Conservation (phyloP, 2,329 filamentous ascomycete species). For the Cytospora schulzeri region DNA sequence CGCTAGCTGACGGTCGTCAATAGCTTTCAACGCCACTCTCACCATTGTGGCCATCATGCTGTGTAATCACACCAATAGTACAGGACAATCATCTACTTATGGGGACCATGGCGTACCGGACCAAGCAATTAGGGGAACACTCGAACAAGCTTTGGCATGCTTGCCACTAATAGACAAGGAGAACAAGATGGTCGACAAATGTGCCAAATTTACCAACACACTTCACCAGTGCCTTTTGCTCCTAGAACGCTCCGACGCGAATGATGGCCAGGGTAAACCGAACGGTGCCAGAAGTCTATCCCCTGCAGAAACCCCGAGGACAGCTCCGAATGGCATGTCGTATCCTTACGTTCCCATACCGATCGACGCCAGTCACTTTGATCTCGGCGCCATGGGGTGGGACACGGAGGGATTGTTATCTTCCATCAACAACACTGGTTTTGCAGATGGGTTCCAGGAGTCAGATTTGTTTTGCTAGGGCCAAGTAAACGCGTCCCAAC, state of each 20-base stretch:
- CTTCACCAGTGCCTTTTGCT: slow-evolving; percentile 19
- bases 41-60: slow-evolving; percentile 26
- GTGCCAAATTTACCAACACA: slow-evolving; percentile 22
- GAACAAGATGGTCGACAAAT: slow-evolving; percentile 29
- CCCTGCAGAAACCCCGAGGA: neutral
- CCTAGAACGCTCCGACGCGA: slow-evolving; percentile 5
- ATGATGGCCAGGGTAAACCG: neutral
- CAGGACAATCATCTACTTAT: neutral
- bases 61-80: slow-evolving; percentile 21
- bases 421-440: slow-evolving; percentile 7
- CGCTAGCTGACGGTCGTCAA: neutral
- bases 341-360: slow-evolving; percentile 20
- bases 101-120: slow-evolving; percentile 18
- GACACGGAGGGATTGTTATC: slow-evolving; percentile 16
- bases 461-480: slow-evolving; percentile 21
- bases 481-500: neutral
- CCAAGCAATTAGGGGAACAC: slow-evolving; percentile 2
- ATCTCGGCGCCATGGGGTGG: slow-evolving; percentile 23
- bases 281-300: neutral
- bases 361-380: slow-evolving; percentile 19
- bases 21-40: slow-evolving; percentile 32
- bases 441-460: slow-evolving; percentile 15
- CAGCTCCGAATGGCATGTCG: neutral
- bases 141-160: slow-evolving; percentile 21
- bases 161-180: slow-evolving; percentile 27